A percentile compares a stretch with the other conserved stretches of the same genome.
Evolutionary conservation across 2,329 filamentous ascomycete genomes (phyloP).

Genomic region (Chaetomium sp.): DNA sequence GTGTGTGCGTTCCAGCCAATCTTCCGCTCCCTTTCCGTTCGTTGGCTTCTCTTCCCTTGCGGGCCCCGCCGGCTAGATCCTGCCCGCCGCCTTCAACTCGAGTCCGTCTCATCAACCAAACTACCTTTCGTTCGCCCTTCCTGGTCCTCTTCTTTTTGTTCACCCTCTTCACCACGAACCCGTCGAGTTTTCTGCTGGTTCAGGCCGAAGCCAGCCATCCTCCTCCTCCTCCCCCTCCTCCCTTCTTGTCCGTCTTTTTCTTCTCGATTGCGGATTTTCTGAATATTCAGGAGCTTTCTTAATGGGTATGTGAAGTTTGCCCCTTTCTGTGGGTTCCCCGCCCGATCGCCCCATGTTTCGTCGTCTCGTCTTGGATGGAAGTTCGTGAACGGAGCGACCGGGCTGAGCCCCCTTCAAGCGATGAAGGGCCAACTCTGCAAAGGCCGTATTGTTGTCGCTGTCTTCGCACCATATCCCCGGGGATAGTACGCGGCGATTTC

Average conservation of each 20-base stretch:
- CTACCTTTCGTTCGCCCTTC: background rate
- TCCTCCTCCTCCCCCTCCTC: background rate
- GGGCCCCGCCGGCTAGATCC: background rate
- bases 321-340: background rate
- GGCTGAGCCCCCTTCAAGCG: too few relatives aligned
- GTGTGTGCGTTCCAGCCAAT: background rate
- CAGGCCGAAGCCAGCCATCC: slow-evolving; percentile 15
- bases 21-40: background rate
- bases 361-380: background rate
- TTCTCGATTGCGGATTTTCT: slow-evolving; percentile 14
- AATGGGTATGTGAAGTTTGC: slow-evolving; percentile 18
- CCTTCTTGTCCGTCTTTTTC: slow-evolving; percentile 2
- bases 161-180: slow-evolving; percentile 8
- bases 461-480: too few relatives aligned
- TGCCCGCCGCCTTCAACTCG: background rate
- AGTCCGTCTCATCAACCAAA: background rate
- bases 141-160: background rate
- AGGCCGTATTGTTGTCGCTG: too few relatives aligned
- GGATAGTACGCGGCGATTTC: too few relatives aligned
- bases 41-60: background rate
- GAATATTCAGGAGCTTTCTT: slow-evolving; percentile 17
- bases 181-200: slow-evolving; percentile 16
- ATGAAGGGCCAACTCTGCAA: too few relatives aligned
- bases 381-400: too few relatives aligned
- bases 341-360: slow-evolving; percentile 1